Evolutionary conservation across 306 rosid genomes (phyloP).

Genomic region (Lupinus albus): DNA sequence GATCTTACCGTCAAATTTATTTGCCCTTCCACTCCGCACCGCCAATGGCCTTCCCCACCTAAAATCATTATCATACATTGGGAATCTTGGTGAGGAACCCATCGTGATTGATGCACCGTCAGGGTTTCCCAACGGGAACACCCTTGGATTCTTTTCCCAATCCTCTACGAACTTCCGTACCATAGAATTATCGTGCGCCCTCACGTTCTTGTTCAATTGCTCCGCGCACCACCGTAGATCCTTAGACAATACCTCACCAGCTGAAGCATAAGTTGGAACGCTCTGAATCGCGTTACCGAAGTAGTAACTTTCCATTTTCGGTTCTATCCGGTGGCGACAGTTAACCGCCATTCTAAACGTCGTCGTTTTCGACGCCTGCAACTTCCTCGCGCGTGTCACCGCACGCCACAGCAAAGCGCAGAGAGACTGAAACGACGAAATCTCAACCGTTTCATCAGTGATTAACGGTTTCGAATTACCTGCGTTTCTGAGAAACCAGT

Average conservation of each 20-base stretch:
- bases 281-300: constrained; percentile 96
- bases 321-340: constrained; percentile 68
- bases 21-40: constrained; percentile 77
- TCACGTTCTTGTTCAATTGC: constrained; percentile 66
- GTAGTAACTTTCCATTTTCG: constrained; percentile 66
- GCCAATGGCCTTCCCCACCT: constrained; percentile 94
- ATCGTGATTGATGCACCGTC: constrained; percentile 83
- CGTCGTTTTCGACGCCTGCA: constrained; percentile 55
- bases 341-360: constrained; percentile 93
- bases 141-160: constrained; percentile 75
- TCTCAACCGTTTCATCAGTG: constrained; percentile 40
- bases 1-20: constrained; percentile 90
- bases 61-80: constrained; percentile 84
- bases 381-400: constrained; percentile 81
- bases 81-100: constrained; percentile 96
- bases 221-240: constrained; percentile 84
- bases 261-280: constrained; percentile 63
- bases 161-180: constrained; percentile 66
- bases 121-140: constrained; percentile 81
- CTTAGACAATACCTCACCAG: constrained; percentile 50
- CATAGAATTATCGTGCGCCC: constrained; percentile 57
- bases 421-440: constrained; percentile 84
- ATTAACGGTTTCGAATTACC: constrained; percentile 32
- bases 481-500: constrained; percentile 47
- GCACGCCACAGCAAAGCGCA: constrained; percentile 80